These are phyloP conservation scores for Boletus patriciae DNA, from an alignment of 768 basidiomycete species.

Conservation along the genomic window DNA sequence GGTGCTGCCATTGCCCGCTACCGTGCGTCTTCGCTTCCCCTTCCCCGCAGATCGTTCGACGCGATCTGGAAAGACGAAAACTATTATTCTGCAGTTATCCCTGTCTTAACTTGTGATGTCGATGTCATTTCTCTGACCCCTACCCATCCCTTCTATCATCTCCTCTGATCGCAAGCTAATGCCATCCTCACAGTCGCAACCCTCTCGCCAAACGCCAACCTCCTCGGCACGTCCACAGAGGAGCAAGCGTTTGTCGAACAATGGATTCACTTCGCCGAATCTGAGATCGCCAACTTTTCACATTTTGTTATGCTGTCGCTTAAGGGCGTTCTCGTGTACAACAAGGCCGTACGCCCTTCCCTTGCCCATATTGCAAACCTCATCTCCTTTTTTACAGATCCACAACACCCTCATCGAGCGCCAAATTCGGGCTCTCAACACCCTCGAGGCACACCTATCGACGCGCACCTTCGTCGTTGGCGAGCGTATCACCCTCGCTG, in stretches of 20 bases:
- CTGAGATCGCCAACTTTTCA: slow-evolving; percentile 51
- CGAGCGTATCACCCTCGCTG: slow-evolving; percentile 94
- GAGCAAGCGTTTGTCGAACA: slow-evolving; percentile 80
- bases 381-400: slow-evolving; percentile 40
- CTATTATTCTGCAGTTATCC: slow-evolving; percentile 60
- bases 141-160: neutral
- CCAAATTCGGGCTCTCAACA: slow-evolving; percentile 56
- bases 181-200: slow-evolving; percentile 57
- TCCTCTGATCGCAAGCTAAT: slow-evolving; percentile 18
- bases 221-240: slow-evolving; percentile 65
- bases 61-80: slow-evolving; percentile 28
- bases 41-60: slow-evolving; percentile 10
- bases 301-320: slow-evolving; percentile 44
- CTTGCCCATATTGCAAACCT: neutral
- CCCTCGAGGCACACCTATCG: slow-evolving; percentile 72
- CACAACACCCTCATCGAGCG: slow-evolving; percentile 57
- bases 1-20: slow-evolving; percentile 80
- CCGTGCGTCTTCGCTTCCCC: slow-evolving; percentile 55
- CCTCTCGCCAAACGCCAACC: slow-evolving; percentile 72
- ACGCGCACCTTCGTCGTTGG: slow-evolving; percentile 88
- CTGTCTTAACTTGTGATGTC: slow-evolving; percentile 65
- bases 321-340: slow-evolving; percentile 62
- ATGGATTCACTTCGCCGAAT: slow-evolving; percentile 77
- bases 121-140: slow-evolving; percentile 36
- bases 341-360: slow-evolving; percentile 67